Conservation (phyloP, 768 basidiomycete species). For the Agrocybe chaxingu region DNA sequence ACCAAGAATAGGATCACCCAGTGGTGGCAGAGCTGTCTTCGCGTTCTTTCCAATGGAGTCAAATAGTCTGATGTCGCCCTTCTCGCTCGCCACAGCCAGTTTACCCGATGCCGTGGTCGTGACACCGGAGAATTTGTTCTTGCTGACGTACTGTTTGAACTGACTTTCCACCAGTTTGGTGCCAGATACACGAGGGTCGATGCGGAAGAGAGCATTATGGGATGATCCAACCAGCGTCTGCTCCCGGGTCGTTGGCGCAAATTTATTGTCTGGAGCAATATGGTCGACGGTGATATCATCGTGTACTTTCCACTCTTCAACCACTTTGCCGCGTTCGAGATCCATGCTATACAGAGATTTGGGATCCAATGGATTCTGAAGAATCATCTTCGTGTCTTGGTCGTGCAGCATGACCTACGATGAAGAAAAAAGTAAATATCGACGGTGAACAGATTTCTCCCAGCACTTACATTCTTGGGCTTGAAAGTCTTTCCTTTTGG, state of each 20-base stretch:
- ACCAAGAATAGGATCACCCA: conserved; percentile 94
- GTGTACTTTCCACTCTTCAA: conserved; percentile 99
- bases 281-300: conserved; percentile 84
- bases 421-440: conserved; percentile 5
- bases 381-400: conserved; percentile 92
- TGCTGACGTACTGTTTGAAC: conserved; percentile 93
- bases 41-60: conserved; percentile 98
- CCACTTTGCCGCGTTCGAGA: conserved; percentile 90
- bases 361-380: conserved; percentile 80
- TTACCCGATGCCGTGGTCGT: conserved; percentile 84
- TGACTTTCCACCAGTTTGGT: conserved; percentile 92
- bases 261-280: conserved; percentile 91
- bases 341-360: conserved; percentile 89
- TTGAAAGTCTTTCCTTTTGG: conserved; percentile 81
- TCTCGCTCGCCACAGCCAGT: conserved; percentile 91
- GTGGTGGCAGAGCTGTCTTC: conserved; percentile 93
- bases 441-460: background rate
- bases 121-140: conserved; percentile 93
- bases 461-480: conserved; percentile 69
- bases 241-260: conserved; percentile 87
- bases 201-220: conserved; percentile 93
- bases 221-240: conserved; percentile 93
- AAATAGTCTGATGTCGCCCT: conserved; percentile 94
- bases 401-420: conserved; percentile 91
- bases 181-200: conserved; percentile 93